Conservation (phyloP, 1,139 yeast genomes). For the Pichia sp. region DNA sequence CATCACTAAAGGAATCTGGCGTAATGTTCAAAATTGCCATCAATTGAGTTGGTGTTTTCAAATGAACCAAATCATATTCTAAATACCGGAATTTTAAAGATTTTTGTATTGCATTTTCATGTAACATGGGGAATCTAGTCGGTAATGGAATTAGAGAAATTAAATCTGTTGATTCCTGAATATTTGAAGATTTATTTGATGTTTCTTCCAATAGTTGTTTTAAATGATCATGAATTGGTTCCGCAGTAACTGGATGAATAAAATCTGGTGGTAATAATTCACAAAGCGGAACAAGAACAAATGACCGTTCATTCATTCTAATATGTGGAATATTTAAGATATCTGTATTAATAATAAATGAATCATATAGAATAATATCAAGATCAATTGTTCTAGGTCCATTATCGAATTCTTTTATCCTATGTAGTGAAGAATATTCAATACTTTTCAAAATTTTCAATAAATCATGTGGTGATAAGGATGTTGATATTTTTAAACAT, state of each 20-base stretch:
- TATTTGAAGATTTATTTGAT: conserved; percentile 17
- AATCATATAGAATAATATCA: conserved; percentile 74
- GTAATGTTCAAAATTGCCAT: conserved; percentile 91
- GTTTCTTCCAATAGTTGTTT: conserved; percentile 40
- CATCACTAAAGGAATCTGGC: conserved; percentile 95
- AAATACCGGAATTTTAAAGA: conserved; percentile 27
- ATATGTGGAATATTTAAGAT: conserved; percentile 77
- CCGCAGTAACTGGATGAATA: conserved; percentile 79
- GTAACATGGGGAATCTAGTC: conserved; percentile 19
- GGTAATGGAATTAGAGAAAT: conserved; percentile 42
- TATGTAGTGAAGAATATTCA: conserved; percentile 64
- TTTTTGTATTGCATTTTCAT: conserved; percentile 3
- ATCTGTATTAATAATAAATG: conserved; percentile 45
- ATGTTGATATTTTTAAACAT: conserved; percentile 56
- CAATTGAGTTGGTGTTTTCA: conserved; percentile 41
- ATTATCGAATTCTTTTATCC: conserved; percentile 75
- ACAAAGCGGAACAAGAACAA: conserved; percentile 83
- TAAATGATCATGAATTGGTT: conserved; percentile 64
- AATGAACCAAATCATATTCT: conserved; percentile 34
- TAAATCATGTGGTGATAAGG: conserved; percentile 56
- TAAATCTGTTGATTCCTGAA: conserved; percentile 45
- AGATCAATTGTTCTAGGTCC: conserved; percentile 91
- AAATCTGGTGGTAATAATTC: conserved; percentile 64
- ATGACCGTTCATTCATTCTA: conserved; percentile 80
- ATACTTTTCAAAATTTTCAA: conserved; percentile 60